A percentile compares a stretch with the other conserved stretches of the same genome.
Conservation (phyloP, 306 rosid genomes). For the Ceratonia siliqua region DNA sequence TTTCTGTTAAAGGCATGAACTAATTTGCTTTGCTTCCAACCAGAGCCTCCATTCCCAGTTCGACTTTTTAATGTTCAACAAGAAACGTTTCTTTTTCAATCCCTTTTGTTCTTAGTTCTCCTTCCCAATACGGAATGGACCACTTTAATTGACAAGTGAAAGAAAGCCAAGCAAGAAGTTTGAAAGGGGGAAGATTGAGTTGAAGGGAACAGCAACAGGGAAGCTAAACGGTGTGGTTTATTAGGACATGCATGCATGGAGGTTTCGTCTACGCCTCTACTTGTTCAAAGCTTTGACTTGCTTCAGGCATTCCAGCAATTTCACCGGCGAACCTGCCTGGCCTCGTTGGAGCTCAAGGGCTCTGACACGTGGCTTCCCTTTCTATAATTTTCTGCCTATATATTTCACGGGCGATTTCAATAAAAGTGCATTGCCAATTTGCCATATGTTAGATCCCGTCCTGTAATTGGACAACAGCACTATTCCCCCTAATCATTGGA, state of each 20-base stretch:
- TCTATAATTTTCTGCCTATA: not conserved
- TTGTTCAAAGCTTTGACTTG: constrained; percentile 42
- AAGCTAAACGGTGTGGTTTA: not conserved
- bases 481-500: no score
- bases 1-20: not conserved
- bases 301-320: constrained; percentile 11
- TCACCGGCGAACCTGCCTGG: not conserved
- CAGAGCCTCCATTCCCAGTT: not conserved
- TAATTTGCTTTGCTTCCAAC: no score
- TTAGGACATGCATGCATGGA: not conserved
- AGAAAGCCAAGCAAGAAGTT: not conserved
- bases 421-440: no score
- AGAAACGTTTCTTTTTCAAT: not conserved
- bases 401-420: not conserved
- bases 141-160: not conserved
- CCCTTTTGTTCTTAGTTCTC: not conserved
- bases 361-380: not conserved
- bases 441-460: no score
- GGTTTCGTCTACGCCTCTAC: constrained; percentile 44
- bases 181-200: not conserved
- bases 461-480: no score
- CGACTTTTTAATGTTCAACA: not conserved
- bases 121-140: not conserved
- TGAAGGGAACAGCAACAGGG: constrained; percentile 29
- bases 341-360: not conserved